Conservation (phyloP, 805 yeast genomes). For the Cyberlindnera xishuangbannaensis region DNA sequence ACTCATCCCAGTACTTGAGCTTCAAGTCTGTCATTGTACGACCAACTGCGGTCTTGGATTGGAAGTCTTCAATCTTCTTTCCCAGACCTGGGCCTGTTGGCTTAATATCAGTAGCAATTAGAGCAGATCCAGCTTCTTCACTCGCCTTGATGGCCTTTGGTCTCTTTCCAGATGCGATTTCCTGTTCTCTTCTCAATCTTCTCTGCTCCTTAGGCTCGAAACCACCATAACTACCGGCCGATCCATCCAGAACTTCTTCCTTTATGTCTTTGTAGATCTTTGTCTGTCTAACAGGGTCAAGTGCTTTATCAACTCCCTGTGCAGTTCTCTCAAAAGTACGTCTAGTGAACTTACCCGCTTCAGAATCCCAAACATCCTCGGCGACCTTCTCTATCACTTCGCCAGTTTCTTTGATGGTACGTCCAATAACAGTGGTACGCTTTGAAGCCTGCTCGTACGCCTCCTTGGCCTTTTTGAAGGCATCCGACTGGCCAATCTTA, state of each 20-base stretch:
- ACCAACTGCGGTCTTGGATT: constrained; percentile 65
- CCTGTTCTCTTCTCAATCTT: constrained; percentile 60
- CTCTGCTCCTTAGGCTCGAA: constrained; percentile 82
- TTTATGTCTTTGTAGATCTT: constrained; percentile 83
- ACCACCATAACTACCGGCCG: constrained; percentile 85
- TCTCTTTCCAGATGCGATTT: constrained; percentile 51
- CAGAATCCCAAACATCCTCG: constrained; percentile 91
- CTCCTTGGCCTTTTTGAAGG: constrained; percentile 87
- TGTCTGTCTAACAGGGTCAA: constrained; percentile 91
- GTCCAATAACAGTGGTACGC: constrained; percentile 60
- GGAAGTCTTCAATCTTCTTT: constrained; percentile 61
- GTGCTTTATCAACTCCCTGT: constrained; percentile 75
- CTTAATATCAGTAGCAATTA: constrained; percentile 78
- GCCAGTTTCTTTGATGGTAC: constrained; percentile 84
- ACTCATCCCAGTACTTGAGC: constrained; percentile 12
- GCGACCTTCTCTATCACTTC: constrained; percentile 89
- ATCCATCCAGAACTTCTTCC: constrained; percentile 89
- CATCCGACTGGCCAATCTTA: constrained; percentile 86
- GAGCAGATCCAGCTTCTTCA: constrained; percentile 75
- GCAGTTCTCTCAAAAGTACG: constrained; percentile 78
- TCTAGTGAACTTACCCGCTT: constrained; percentile 86
- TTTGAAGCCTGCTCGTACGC: constrained; percentile 85
- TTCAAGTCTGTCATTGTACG: constrained; percentile 48
- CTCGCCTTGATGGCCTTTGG: constrained; percentile 68
- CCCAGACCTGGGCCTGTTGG: constrained; percentile 63